Base-by-base conservation (phyloP, 2,329 filamentous ascomycete species). In the Neonectria ditissima region DNA sequence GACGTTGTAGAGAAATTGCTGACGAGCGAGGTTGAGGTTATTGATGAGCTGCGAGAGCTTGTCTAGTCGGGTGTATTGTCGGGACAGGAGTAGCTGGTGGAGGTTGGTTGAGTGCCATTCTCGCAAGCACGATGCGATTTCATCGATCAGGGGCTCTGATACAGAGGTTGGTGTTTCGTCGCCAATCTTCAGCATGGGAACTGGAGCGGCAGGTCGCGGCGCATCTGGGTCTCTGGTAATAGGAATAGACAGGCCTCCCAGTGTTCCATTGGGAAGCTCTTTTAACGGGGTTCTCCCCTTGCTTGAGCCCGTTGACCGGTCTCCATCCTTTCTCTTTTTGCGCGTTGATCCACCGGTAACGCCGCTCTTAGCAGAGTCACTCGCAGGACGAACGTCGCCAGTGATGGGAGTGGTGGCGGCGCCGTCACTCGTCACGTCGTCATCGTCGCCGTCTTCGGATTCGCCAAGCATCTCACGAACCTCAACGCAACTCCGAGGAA, bases 51-150 rank as follows among this genome's bases (percentile, higher is more conserved):
- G 86, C 1, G 93, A 92, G 76, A 98, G 89, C 66, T 91, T 89
- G 72, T 97, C 93, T 59, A 99, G 83, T 58, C 90, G 87, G 53
- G 86, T 82, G 79, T 99, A 99, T 76, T 94, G 89, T 64, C 93
- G 88, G 20, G 89, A 89, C 9, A 99, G 86, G 1, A 99, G 86
- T 24, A 98, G 84, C 76, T 97, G 93, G 80, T 99, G 97, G 16
- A 99, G 85, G 75, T 97, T 97, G 18, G 94, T 97, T 20, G 96
- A 97, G 80, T 99, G 95, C 97, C 96, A 99, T 85, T 99, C 96
- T 71, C 96, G 89, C 67, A 99, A 81, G 77, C 96, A 99, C 4
- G 94, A 97, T 14, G 96, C 94, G 72, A 99, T 98, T 78, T 99
- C 96, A 79, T 99, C 96, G 24, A 99, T 94, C 65, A 99, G 80